These are phyloP conservation scores for Fusarium albosuccineum DNA, from an alignment of 2,329 filamentous ascomycete genomes.

Conservation along the genomic window DNA sequence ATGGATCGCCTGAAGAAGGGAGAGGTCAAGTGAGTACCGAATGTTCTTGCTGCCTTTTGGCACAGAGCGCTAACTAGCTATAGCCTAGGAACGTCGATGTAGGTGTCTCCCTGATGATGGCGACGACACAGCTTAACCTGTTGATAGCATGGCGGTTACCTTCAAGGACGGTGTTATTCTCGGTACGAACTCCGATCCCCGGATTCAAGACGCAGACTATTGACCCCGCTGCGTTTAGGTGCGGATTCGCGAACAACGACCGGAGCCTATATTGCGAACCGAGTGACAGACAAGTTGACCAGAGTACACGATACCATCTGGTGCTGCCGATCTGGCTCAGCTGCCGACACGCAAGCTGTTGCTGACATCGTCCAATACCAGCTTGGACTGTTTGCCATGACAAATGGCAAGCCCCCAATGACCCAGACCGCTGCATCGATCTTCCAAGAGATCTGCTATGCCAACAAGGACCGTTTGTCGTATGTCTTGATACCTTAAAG, in stretches of 20 bases:
- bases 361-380: slow-evolving; percentile 99
- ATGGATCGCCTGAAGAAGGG: slow-evolving; percentile 99
- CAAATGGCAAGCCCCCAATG: slow-evolving; percentile 89
- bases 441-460: slow-evolving; percentile 98
- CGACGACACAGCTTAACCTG: slow-evolving; percentile 44
- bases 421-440: slow-evolving; percentile 95
- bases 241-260: slow-evolving; percentile 98
- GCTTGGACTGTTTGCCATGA: slow-evolving; percentile 90
- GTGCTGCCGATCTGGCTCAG: slow-evolving; percentile 98
- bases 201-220: not conserved
- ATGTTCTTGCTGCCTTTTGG: not conserved
- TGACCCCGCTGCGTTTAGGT: slow-evolving; percentile 61
- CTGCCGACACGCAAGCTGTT: slow-evolving; percentile 96
- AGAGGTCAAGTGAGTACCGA: slow-evolving; percentile 88
- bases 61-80: slow-evolving; percentile 49
- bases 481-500: slow-evolving; percentile 60
- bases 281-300: slow-evolving; percentile 99
- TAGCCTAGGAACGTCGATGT: slow-evolving; percentile 98
- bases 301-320: slow-evolving; percentile 99
- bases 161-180: slow-evolving; percentile 99
- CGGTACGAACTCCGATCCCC: slow-evolving; percentile 59
- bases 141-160: slow-evolving; percentile 91
- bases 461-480: slow-evolving; percentile 95
- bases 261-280: slow-evolving; percentile 97
- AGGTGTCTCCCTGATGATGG: slow-evolving; percentile 56